phyloP scores from a whole-genome alignment of 2,329 filamentous ascomycete genomes.

The Microsporum ferrugineum region DNA sequence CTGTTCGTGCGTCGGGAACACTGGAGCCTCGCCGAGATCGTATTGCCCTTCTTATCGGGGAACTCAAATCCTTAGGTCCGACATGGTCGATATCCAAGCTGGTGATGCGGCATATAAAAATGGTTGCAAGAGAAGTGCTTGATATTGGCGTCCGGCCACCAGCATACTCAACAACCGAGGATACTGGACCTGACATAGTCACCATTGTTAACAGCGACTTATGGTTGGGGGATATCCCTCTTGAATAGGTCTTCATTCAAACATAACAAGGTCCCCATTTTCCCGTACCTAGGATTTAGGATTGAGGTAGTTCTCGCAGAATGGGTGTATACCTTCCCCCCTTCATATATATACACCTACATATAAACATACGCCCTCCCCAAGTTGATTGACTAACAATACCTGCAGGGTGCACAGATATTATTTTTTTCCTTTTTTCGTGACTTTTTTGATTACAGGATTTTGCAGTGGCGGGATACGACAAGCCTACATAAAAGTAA shows the following conservation, averaged over 20 bases:
- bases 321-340: neutral
- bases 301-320: neutral
- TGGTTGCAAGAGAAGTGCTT: constrained; percentile 65
- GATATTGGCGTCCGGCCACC: constrained; percentile 27
- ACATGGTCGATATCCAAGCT: constrained; percentile 63
- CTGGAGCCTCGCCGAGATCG: constrained; percentile 52
- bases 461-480: neutral
- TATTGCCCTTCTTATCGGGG: constrained; percentile 67
- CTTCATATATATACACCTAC: neutral
- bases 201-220: constrained; percentile 14
- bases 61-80: constrained; percentile 54
- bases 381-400: neutral
- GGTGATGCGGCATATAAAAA: constrained; percentile 61
- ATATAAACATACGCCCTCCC: neutral
- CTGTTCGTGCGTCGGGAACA: constrained; percentile 45
- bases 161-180: constrained; percentile 5
- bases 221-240: constrained; percentile 15
- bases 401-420: neutral
- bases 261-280: neutral
- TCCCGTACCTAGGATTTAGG: neutral
- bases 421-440: neutral
- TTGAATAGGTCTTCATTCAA: constrained; percentile 8
- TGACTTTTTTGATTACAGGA: neutral
- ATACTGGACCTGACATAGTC: constrained; percentile 13
- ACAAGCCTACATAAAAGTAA: neutral